A percentile compares a stretch with the other conserved stretches of the same genome.
These are phyloP conservation scores for Chamaecyparis obtusa DNA, from an alignment of 75 land plant genomes.

Conservation along the genomic window DNA sequence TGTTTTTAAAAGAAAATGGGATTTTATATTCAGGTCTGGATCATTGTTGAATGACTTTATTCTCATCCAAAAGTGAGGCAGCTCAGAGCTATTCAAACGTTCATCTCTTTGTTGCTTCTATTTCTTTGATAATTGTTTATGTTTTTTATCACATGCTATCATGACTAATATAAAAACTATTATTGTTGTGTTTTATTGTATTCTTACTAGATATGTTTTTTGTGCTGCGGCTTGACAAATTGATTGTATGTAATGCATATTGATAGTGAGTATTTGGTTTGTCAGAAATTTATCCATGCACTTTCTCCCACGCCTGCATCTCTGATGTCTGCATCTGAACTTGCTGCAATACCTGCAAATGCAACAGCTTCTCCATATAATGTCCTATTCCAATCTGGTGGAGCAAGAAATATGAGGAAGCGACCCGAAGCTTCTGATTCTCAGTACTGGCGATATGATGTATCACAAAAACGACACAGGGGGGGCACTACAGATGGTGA, in stretches of 20 bases:
- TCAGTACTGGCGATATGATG: constrained; percentile 96
- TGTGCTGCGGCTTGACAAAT: neutral
- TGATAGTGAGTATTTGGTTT: neutral
- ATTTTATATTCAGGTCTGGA: neutral
- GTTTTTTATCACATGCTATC: neutral
- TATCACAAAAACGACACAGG: constrained; percentile 60
- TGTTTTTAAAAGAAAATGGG: neutral
- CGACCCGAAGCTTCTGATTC: constrained; percentile 47
- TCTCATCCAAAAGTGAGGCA: neutral
- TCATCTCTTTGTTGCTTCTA: neutral
- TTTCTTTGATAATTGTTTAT: neutral
- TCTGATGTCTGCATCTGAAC: constrained; percentile 61
- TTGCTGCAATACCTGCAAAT: constrained; percentile 58
- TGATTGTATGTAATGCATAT: constrained; percentile 5
- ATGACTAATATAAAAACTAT: neutral
- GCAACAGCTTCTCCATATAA: constrained; percentile 78
- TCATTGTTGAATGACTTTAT: neutral
- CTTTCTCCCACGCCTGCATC: constrained; percentile 95
- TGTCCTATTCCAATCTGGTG: constrained; percentile 10
- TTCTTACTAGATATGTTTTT: neutral
- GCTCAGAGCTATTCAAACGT: neutral
- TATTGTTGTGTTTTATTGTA: neutral
- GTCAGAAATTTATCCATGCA: constrained; percentile 99
- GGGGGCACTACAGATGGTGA: constrained; percentile 46
- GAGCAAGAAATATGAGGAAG: constrained; percentile 26